Base-by-base conservation (phyloP, 805 yeast species). In the Wickerhamiella hasegawae region DNA sequence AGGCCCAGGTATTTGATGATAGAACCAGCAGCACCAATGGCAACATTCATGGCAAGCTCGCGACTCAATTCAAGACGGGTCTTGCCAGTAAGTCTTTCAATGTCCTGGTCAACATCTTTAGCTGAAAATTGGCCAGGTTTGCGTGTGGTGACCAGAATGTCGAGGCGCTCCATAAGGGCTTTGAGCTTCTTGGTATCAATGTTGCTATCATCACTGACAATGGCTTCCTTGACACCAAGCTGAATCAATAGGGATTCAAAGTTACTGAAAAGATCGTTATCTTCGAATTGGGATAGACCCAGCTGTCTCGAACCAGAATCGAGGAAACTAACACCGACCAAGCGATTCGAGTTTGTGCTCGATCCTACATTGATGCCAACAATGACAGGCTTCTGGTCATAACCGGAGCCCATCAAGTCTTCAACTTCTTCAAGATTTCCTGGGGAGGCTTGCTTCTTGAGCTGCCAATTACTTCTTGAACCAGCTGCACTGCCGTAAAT, bases 171-270 rank as follows among this genome's bases (percentile, higher is more conserved):
- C 41, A 87, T 62, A 17, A 82, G 75, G 43, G 75, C 80, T 17
- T 60, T 60, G 36, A 87, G 60, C 51, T 83, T 84, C 32, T 65
- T 62, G 33, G 68, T 57, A 37, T 71, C 77, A 35, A 48, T 53
- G 16, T 41, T 32, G 9, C 42, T 41, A 33, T 40, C 64, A 18
- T 58, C 66, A 20, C 53, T 56, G 4, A 87, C 47, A 12, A 90
- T 52, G 28, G 83, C 75, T 52, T 90, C 98, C 47, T 78, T 81
- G 5, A 84, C 82, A 16, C 94, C 94, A 24, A 84, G 60, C 54
- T 90, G 99, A 45, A 90, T 77, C 39, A 85, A 55, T 33, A 84
- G 64, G 32, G 92, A 75, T 53, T 90, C 97, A 42, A 87, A 55
- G 50, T 85, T 87, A 1, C 94, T 75, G 46, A 70, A 84, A 8